Conservation (phyloP, 352 stramenopile species). For the Pythium phragmitis region DNA sequence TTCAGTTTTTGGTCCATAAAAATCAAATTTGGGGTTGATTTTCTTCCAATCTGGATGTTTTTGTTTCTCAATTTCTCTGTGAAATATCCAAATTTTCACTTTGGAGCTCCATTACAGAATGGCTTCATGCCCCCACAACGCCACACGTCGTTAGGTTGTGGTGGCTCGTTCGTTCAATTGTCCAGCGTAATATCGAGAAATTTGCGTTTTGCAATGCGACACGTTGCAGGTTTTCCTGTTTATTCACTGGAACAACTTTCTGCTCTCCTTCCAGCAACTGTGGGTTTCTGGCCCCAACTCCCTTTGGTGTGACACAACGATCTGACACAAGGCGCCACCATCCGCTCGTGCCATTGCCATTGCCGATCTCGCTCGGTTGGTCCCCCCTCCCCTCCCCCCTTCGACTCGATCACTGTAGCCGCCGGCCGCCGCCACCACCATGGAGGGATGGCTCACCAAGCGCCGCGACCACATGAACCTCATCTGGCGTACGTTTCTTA, state of each 20-base stretch:
- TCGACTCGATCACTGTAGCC: not conserved
- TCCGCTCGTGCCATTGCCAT: not conserved
- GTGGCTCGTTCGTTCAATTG: conserved; percentile 1
- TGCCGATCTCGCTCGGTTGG: not conserved
- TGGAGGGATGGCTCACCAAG: conserved; percentile 90
- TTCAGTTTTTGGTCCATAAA: not conserved
- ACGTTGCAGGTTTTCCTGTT: conserved; percentile 13
- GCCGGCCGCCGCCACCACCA: conserved; percentile 23
- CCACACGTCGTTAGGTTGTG: not conserved
- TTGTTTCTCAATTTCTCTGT: not conserved
- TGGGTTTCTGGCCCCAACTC: conserved; percentile 1
- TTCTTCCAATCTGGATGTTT: not conserved
- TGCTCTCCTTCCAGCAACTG: conserved; percentile 6
- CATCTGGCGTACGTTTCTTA: conserved; percentile 72
- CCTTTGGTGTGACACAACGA: conserved; percentile 3
- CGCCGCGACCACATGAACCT: conserved; percentile 90
- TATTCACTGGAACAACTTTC: conserved; percentile 6
- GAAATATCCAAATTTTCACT: conserved; percentile 5
- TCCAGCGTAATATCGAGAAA: conserved; percentile 4
- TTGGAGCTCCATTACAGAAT: not conserved
- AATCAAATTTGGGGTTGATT: not conserved
- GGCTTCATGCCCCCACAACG: not conserved
- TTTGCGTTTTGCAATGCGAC: conserved; percentile 6
- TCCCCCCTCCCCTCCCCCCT: not conserved
- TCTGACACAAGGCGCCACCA: not conserved